phyloP scores from a whole-genome alignment of 345 rosid species.

The Rhodamnia argentea region DNA sequence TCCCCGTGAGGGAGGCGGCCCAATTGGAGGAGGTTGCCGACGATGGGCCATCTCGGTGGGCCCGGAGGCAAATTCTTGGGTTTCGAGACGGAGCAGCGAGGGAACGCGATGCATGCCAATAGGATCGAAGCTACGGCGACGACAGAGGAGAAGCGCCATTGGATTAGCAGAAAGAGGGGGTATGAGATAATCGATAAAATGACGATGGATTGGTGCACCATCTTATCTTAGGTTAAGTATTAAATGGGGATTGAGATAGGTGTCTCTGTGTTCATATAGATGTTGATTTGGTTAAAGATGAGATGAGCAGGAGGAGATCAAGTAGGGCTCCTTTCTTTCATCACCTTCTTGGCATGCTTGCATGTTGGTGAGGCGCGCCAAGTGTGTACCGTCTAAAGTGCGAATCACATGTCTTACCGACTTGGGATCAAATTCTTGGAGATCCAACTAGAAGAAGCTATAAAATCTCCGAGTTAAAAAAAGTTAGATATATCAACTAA shows the following conservation, averaged over 20 bases:
- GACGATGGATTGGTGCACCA: background rate
- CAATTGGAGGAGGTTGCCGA: slow-evolving; percentile 82
- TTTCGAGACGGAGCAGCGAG: background rate
- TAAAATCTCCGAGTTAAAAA: background rate
- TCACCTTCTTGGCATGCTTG: background rate
- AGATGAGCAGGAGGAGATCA: background rate
- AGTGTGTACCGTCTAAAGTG: background rate
- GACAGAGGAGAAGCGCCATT: too few species aligned
- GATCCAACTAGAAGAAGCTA: background rate
- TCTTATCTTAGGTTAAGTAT: background rate
- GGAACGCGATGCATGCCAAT: slow-evolving; percentile 12
- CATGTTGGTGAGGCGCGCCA: background rate
- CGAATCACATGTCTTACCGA: background rate
- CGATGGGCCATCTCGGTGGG: slow-evolving; percentile 63
- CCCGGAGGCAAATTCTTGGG: slow-evolving; percentile 62
- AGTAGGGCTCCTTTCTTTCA: background rate
- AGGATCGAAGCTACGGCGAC: background rate
- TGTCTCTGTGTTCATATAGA: background rate
- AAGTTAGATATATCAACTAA: background rate
- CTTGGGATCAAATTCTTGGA: background rate
- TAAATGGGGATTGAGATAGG: background rate
- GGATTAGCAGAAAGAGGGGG: background rate
- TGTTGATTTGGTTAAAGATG: background rate
- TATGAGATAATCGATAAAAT: background rate
- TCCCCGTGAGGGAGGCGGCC: slow-evolving; percentile 70